Evolutionary conservation across 2,329 filamentous ascomycete genomes (phyloP).

Genomic region (Hansfordia pulvinata): DNA sequence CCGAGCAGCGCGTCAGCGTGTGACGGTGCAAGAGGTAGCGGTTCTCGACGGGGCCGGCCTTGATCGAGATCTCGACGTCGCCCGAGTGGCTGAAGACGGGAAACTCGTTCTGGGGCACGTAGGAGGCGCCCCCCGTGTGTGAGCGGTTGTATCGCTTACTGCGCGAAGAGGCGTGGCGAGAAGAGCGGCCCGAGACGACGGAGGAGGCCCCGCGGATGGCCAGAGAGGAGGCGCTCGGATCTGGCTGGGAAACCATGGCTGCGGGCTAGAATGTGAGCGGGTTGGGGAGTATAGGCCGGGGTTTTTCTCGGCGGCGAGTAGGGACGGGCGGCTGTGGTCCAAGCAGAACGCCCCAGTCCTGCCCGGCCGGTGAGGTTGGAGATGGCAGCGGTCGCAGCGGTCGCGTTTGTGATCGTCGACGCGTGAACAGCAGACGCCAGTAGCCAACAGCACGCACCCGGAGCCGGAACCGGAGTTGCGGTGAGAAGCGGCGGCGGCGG

Average conservation of each 20-base stretch:
- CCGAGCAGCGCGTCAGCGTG: slow-evolving; percentile 79
- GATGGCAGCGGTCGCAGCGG: too few species aligned
- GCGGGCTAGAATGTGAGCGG: slow-evolving; percentile 5
- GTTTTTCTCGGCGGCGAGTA: neutral
- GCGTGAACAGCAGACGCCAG: too few species aligned
- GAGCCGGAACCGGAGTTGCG: too few species aligned
- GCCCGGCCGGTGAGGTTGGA: too few species aligned
- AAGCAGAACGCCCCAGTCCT: too few species aligned
- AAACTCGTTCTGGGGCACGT: slow-evolving; percentile 76
- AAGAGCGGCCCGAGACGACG: slow-evolving; percentile 51
- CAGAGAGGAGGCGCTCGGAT: slow-evolving; percentile 33
- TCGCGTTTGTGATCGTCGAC: too few species aligned
- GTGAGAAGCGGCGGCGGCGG: too few species aligned
- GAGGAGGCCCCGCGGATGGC: slow-evolving; percentile 45
- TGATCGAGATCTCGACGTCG: slow-evolving; percentile 75
- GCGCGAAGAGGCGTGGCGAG: slow-evolving; percentile 29
- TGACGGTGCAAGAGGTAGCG: slow-evolving; percentile 79
- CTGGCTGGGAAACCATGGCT: slow-evolving; percentile 51
- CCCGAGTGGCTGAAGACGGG: slow-evolving; percentile 81
- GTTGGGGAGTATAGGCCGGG: slow-evolving; percentile 2
- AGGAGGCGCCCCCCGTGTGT: slow-evolving; percentile 58
- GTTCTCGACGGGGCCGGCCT: slow-evolving; percentile 56
- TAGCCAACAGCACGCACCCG: too few species aligned
- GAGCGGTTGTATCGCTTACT: slow-evolving; percentile 69
- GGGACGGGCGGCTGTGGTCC: too few species aligned